Conservation (phyloP, 345 rosid genomes). For the Rhizophora apiculata region DNA sequence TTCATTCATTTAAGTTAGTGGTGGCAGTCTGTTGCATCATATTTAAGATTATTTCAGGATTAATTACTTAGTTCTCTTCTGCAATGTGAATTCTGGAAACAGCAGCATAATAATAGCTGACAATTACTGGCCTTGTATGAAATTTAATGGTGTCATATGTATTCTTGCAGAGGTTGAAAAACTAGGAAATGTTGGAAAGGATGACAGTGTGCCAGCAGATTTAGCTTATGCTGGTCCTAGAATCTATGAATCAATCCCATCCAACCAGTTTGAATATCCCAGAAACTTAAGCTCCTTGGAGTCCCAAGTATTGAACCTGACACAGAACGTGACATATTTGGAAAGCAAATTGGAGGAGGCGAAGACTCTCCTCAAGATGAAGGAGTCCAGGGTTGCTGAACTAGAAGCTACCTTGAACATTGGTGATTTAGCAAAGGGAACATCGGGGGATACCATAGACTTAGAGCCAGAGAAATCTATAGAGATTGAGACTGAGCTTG, state of each 20-base stretch:
- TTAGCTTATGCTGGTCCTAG: conserved; percentile 15
- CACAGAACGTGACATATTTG: conserved; percentile 42
- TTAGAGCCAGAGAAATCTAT: conserved; percentile 27
- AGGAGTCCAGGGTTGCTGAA: conserved; percentile 49
- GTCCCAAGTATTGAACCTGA: conserved; percentile 41
- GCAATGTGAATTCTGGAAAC: background rate
- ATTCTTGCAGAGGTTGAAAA: conserved; percentile 48
- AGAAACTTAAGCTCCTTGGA: conserved; percentile 38
- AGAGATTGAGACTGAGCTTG: conserved; percentile 51
- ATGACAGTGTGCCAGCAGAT: conserved; percentile 26
- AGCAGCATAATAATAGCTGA: background rate
- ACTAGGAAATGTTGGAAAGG: conserved; percentile 53
- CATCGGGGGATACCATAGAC: conserved; percentile 32
- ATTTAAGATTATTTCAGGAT: background rate
- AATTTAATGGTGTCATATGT: conserved; percentile 9
- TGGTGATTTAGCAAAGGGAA: conserved; percentile 31
- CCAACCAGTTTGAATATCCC: conserved; percentile 31
- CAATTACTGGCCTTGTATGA: background rate
- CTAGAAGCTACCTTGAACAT: conserved; percentile 41
- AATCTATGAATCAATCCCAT: conserved; percentile 40
- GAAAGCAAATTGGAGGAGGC: conserved; percentile 52
- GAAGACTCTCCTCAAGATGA: conserved; percentile 33
- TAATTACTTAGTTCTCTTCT: background rate
- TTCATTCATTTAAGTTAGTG: background rate
- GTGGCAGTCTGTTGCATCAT: background rate